Conservation (phyloP, 345 rosid genomes). For the Moricandia arvensis region DNA sequence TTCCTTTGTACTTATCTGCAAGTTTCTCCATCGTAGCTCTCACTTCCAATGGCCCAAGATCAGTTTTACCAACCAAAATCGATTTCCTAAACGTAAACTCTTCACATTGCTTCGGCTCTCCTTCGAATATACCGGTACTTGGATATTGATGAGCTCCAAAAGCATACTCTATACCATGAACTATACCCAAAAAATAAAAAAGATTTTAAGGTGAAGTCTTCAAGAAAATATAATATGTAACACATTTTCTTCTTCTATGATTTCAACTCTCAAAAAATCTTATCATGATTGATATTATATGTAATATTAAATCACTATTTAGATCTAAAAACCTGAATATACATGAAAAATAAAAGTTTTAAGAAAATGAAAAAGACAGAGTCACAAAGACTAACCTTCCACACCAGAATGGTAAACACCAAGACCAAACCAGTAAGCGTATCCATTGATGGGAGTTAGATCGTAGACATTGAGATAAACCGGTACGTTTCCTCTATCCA, state of each 20-base stretch:
- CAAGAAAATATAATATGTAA: neutral
- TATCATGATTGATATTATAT: conserved; percentile 30
- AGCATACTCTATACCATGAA: conserved; percentile 92
- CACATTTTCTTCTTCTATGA: neutral
- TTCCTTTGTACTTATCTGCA: conserved; percentile 71
- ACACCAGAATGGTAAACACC: conserved; percentile 98
- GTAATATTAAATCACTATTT: neutral
- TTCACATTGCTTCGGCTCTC: conserved; percentile 84
- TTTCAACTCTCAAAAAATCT: neutral
- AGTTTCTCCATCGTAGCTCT: conserved; percentile 80
- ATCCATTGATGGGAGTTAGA: conserved; percentile 92
- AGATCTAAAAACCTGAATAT: conserved; percentile 18
- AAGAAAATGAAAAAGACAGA: neutral
- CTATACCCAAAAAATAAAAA: conserved; percentile 41
- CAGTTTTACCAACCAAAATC: conserved; percentile 85
- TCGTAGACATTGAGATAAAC: conserved; percentile 95
- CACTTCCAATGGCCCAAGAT: conserved; percentile 57
- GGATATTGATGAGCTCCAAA: conserved; percentile 96
- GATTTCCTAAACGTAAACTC: conserved; percentile 87
- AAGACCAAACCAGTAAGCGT: conserved; percentile 96
- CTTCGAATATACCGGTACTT: conserved; percentile 93
- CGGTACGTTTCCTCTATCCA: conserved; percentile 75
- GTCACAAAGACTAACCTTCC: conserved; percentile 60
- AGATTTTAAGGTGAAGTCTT: neutral
- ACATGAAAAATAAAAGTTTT: neutral